These are phyloP conservation scores for Sclerospora graminicola DNA, from an alignment of 352 stramenopile species.

Conservation along the genomic window DNA sequence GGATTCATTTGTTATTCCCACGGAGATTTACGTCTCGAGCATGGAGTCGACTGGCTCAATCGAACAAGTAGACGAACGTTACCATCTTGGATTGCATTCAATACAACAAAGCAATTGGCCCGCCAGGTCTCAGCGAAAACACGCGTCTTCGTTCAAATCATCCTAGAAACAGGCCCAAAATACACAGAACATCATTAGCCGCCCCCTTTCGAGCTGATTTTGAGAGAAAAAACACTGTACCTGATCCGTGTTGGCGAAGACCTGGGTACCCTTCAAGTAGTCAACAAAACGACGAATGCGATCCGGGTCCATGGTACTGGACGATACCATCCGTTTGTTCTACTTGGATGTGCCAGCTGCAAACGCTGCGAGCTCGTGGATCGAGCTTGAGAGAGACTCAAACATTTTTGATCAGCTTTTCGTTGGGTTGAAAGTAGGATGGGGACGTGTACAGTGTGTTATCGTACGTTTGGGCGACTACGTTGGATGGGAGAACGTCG, in stretches of 20 bases:
- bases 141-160: constrained; percentile 75
- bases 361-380: constrained; percentile 51
- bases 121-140: constrained; percentile 59
- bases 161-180: constrained; percentile 23
- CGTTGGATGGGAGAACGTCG: constrained; percentile 15
- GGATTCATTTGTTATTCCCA: no score
- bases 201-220: no score
- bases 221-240: no score
- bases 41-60: no score
- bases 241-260: constrained; percentile 46
- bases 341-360: constrained; percentile 52
- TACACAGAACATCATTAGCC: constrained; percentile 2
- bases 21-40: no score
- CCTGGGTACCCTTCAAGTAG: constrained; percentile 45
- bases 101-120: constrained; percentile 75
- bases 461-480: constrained; percentile 9
- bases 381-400: constrained; percentile 49
- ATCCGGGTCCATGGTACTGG: constrained; percentile 34
- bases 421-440: constrained; percentile 2
- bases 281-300: constrained; percentile 66
- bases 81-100: no score
- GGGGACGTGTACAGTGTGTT: constrained; percentile 1
- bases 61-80: no score
- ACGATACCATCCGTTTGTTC: constrained; percentile 50
- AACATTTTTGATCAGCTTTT: constrained; percentile 28